These are phyloP conservation scores for Mycena maculata DNA, from an alignment of 768 basidiomycete species.

Conservation along the genomic window DNA sequence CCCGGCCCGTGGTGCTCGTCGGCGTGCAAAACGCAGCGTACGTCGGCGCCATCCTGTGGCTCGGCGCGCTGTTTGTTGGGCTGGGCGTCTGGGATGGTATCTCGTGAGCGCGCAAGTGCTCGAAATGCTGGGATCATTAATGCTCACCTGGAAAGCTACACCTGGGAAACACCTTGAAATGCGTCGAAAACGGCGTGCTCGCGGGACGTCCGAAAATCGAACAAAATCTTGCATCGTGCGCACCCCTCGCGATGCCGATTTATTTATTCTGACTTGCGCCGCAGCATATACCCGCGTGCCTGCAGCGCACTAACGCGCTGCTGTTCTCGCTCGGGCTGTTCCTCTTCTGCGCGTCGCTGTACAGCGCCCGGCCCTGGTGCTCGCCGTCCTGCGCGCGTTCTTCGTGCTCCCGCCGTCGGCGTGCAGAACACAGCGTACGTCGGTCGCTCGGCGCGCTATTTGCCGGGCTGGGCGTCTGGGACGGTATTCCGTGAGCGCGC, in stretches of 20 bases:
- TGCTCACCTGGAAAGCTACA: too few relatives aligned
- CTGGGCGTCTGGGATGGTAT: conserved; percentile 80
- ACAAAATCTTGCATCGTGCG: too few relatives aligned
- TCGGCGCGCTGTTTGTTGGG: conserved; percentile 79
- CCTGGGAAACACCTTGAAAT: too few relatives aligned
- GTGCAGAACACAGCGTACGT: conserved; percentile 83
- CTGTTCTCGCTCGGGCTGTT: conserved; percentile 76
- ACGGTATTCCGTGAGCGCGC: conserved; percentile 60
- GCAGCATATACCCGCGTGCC: too few relatives aligned
- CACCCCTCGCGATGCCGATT: conserved; percentile 34
- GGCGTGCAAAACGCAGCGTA: conserved; percentile 85
- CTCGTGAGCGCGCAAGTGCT: conserved; percentile 44
- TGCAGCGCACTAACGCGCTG: conserved; percentile 81
- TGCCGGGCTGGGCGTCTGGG: conserved; percentile 79
- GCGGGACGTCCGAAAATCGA: too few relatives aligned
- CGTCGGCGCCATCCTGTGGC: conserved; percentile 69
- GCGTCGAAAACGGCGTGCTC: too few relatives aligned
- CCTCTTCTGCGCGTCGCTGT: conserved; percentile 72
- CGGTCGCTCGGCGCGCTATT: conserved; percentile 76
- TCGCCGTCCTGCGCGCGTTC: too few relatives aligned
- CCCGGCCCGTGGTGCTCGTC: conserved; percentile 48
- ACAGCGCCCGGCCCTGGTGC: conserved; percentile 42
- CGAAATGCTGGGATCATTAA: too few relatives aligned
- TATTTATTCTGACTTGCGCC: conserved; percentile 53
- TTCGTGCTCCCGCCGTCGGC: too few relatives aligned